Evolutionary conservation across 208 protist species (phyloP).

Genomic region (Strigomonas culicis): DNA sequence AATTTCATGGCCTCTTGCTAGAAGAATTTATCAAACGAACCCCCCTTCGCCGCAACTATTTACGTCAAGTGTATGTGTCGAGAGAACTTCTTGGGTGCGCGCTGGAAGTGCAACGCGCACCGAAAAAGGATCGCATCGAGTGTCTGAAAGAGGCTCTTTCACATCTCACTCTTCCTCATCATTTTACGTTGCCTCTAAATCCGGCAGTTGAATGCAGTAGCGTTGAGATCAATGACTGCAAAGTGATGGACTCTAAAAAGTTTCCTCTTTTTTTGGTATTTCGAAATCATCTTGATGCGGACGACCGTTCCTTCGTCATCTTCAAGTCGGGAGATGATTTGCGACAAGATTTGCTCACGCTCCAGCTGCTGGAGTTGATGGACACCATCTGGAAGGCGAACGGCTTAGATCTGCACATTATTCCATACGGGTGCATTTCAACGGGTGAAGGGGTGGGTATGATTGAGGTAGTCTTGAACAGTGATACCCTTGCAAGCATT

Average conservation of each 20-base stretch:
- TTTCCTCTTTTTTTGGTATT: slow-evolving; percentile 92
- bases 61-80: slow-evolving; percentile 59
- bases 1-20: slow-evolving; percentile 78
- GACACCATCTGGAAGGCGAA: slow-evolving; percentile 88
- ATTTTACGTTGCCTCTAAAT: slow-evolving; percentile 66
- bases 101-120: slow-evolving; percentile 42
- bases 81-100: slow-evolving; percentile 54
- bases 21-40: slow-evolving; percentile 75
- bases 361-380: slow-evolving; percentile 93
- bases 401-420: slow-evolving; percentile 84
- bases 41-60: slow-evolving; percentile 42
- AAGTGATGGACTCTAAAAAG: slow-evolving; percentile 93
- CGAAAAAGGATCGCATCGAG: slow-evolving; percentile 47
- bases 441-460: slow-evolving; percentile 79
- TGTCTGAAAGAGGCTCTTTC: slow-evolving; percentile 41
- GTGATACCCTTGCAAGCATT: slow-evolving; percentile 91
- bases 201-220: slow-evolving; percentile 65
- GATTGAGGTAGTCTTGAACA: slow-evolving; percentile 93
- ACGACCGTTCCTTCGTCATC: slow-evolving; percentile 62
- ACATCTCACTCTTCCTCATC: slow-evolving; percentile 43
- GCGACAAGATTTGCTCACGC: slow-evolving; percentile 91
- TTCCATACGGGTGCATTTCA: slow-evolving; percentile 77
- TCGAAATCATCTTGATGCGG: slow-evolving; percentile 68
- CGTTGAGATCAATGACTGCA: slow-evolving; percentile 86
- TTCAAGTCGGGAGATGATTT: slow-evolving; percentile 94